These are phyloP conservation scores for Cutaneotrichosporon mucoides DNA, from an alignment of 1,284 basidiomycete genomes.

Conservation along the genomic window DNA sequence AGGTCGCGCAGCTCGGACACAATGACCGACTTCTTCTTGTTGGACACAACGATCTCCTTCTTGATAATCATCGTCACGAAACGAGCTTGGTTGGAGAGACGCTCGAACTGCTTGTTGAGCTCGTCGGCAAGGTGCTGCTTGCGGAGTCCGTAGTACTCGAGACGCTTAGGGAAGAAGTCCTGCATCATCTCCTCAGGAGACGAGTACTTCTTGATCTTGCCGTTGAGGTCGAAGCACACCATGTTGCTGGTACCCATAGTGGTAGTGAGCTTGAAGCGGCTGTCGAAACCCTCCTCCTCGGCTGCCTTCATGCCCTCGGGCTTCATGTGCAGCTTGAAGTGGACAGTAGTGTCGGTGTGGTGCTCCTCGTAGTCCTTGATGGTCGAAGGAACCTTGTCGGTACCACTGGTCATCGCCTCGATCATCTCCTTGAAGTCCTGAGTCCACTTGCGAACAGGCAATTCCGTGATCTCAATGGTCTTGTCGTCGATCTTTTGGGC, in stretches of 20 bases:
- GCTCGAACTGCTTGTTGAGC: constrained; percentile 77
- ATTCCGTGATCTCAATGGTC: constrained; percentile 90
- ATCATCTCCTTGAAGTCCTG: constrained; percentile 86
- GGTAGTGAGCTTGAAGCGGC: constrained; percentile 83
- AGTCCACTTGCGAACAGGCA: constrained; percentile 96
- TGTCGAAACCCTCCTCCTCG: constrained; percentile 79
- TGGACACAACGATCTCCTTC: constrained; percentile 82
- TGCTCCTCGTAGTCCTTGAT: constrained; percentile 91
- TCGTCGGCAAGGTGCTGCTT: constrained; percentile 90
- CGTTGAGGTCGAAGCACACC: constrained; percentile 96
- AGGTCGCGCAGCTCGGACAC: constrained; percentile 76
- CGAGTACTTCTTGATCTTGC: constrained; percentile 92
- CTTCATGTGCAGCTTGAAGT: constrained; percentile 78
- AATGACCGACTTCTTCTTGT: constrained; percentile 84
- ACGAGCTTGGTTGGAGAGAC: constrained; percentile 88
- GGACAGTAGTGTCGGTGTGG: constrained; percentile 87
- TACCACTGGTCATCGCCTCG: constrained; percentile 58
- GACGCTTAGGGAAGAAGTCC: constrained; percentile 86
- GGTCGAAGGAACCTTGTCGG: constrained; percentile 60
- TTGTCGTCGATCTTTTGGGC: constrained; percentile 75
- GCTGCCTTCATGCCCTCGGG: constrained; percentile 80
- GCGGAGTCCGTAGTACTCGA: constrained; percentile 89
- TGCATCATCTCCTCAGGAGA: constrained; percentile 87
- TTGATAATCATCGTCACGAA: constrained; percentile 96
- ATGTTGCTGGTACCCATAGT: constrained; percentile 91